Conservation (phyloP, 2,329 filamentous ascomycete species). For the Fusarium poae region DNA sequence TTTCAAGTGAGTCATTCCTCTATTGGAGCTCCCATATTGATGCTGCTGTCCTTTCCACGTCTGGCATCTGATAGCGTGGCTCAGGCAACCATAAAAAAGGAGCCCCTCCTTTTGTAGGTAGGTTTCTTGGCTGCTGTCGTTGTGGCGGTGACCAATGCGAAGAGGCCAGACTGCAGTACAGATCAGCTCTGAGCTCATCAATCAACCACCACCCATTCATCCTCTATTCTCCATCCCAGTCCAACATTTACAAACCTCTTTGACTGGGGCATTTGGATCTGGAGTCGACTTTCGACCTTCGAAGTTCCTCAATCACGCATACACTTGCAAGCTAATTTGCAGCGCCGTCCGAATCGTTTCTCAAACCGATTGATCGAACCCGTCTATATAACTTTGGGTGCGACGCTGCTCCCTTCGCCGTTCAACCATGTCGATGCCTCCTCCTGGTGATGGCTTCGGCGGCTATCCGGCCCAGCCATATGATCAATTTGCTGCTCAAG, state of each 20-base stretch:
- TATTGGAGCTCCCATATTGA: conserved; percentile 6
- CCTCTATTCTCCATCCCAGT: conserved; percentile 38
- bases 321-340: conserved; percentile 25
- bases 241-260: conserved; percentile 32
- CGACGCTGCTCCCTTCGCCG: conserved; percentile 48
- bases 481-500: conserved; percentile 61
- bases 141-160: conserved; percentile 49
- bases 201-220: conserved; percentile 37
- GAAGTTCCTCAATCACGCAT: conserved; percentile 4
- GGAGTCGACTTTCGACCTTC: conserved; percentile 30
- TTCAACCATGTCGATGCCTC: conserved; percentile 68
- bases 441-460: conserved; percentile 63
- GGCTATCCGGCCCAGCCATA: conserved; percentile 52
- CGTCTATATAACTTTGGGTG: conserved; percentile 39
- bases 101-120: conserved; percentile 46
- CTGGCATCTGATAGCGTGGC: conserved; percentile 43
- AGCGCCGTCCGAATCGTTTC: conserved; percentile 20
- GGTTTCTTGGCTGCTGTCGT: conserved; percentile 40
- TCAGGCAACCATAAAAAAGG: conserved; percentile 35
- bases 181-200: conserved; percentile 48
- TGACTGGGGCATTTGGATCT: conserved; percentile 44
- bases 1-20: conserved; percentile 10
- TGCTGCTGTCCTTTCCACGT: conserved; percentile 29
- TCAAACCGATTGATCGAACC: conserved; percentile 34
- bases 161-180: conserved; percentile 47